Base-by-base conservation (phyloP, 495 filamentous ascomycete species). In the Aspergillus homomorphus region DNA sequence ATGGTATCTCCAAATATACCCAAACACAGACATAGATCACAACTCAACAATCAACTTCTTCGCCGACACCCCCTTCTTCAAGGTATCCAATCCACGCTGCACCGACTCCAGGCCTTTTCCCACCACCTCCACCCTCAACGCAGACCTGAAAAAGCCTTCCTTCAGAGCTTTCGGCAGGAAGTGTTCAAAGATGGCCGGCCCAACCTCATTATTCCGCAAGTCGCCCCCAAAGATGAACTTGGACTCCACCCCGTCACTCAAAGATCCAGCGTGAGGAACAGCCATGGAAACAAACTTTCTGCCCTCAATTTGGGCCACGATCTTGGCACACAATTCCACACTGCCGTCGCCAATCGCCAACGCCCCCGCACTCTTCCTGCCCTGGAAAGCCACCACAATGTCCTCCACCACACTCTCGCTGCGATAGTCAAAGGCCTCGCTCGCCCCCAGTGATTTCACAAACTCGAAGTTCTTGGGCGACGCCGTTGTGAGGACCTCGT, bases 341-440 rank as follows among this genome's bases (percentile, higher is more conserved):
- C 53, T 46, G 23, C 20, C 42, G 0, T 49, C 42, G 4, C 57
- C 62, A 30, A 60, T 55, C 0, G 53, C 53, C 12, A 55, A 45
- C 2, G 53, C 65, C 1, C 77, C 70, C 12, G 62, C 69, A 3
- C 60, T 21, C 26, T 57, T 66, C 19, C 73, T 74, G 2, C 42
- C 55, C 12, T 53, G 20, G 4, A 65, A 16, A 2, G 51, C 58
- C 10, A n/a, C 42, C 1, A 69, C 30, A 1, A 75, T 51, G 16
- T 69, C 69, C 0, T 66, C 46, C 9, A 73, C 63, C 0, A 77
- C 66, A 1, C 62, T 71, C 10, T 62, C 28, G 53, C 63, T 70
- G 5, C 72, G 72, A 66, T 89, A 87, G 69, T 89, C 84, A 51
- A 86, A 81, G 1, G 77, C 80, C 15, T 73, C 46, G 22, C 53